Evolutionary conservation across 1,284 basidiomycete species (phyloP), one percentile per base, ranked within the genome.

Genomic region (Ceratobasidium sp.): DNA sequence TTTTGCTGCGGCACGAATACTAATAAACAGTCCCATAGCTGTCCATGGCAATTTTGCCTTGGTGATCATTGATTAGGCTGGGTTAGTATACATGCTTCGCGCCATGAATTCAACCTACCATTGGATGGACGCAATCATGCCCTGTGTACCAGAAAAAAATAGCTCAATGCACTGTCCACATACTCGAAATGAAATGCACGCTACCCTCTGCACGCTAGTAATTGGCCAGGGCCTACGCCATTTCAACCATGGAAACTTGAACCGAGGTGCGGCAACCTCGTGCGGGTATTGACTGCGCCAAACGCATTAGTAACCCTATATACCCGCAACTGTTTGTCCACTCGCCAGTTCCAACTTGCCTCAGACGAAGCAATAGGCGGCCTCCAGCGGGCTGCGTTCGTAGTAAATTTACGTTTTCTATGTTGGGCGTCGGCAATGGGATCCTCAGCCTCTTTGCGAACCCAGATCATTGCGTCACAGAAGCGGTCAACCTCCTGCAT

Each of bases 401-500:
- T 95, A 74, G 98, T 84, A 45, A 97, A 79, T 78, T 98, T 98
- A 81, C 92, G 92, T 73, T 91, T 91, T 77, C 84, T 88, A 2
- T 93, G 90, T 77, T 95, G 92, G 76, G 89, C 90, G 62, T 95
- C 96, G 13, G 85, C 82, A 53, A 91, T 86, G 74, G 98, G 86
- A 72, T 96, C 93, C 73, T 96, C 90, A 0, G 89, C 93, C 79
- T 99, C 96, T 73, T 88, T 83, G 64, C 95, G 90, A 75, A 99
- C 99, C 73, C 91, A 86, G 73, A 99, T 96, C 90, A 98, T 95
- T 5, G 96, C 96, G 74, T 98, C 93, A 79, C 94, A 94, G 83
- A 98, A 96, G 75, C 90, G 85, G 76, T 98, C 93, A 67, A 98
- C 85, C 79, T 97, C 95, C 73, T 93, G 89, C 58, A 96, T 83